Evolutionary conservation across 2,329 filamentous ascomycete genomes (phyloP).

Genomic region (Akanthomyces dipterigenus): DNA sequence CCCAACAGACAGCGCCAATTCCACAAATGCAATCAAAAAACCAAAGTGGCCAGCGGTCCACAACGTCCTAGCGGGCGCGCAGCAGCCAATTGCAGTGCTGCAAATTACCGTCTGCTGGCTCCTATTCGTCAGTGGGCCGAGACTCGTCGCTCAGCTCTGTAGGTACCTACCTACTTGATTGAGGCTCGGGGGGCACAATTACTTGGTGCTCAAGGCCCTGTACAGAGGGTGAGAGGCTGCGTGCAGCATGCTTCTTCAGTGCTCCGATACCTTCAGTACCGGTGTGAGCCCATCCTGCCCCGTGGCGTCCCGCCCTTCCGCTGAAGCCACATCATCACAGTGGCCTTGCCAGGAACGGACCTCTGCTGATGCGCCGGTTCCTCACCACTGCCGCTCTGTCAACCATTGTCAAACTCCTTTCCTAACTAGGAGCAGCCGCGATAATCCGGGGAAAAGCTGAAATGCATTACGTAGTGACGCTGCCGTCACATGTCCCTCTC

Average conservation of each 20-base stretch:
- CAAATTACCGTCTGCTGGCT: constrained; percentile 3
- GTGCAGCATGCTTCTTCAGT: background rate
- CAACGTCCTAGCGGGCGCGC: background rate
- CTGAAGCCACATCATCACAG: background rate
- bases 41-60: background rate
- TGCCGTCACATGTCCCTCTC: background rate
- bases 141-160: background rate
- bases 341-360: background rate
- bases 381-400: background rate
- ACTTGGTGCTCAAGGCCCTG: background rate
- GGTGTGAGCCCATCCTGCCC: background rate
- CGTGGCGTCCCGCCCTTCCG: background rate
- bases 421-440: background rate
- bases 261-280: background rate
- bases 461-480: background rate
- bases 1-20: constrained; percentile 1
- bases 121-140: constrained; percentile 1
- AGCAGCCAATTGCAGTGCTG: background rate
- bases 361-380: background rate
- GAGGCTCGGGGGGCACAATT: too few relatives aligned
- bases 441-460: background rate
- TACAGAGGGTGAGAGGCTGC: background rate
- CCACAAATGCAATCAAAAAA: constrained; percentile 8
- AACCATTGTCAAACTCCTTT: background rate
- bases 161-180: too few relatives aligned